Evolutionary conservation across 2,329 filamentous ascomycete species (phyloP).

Genomic region (Nemania sp.): DNA sequence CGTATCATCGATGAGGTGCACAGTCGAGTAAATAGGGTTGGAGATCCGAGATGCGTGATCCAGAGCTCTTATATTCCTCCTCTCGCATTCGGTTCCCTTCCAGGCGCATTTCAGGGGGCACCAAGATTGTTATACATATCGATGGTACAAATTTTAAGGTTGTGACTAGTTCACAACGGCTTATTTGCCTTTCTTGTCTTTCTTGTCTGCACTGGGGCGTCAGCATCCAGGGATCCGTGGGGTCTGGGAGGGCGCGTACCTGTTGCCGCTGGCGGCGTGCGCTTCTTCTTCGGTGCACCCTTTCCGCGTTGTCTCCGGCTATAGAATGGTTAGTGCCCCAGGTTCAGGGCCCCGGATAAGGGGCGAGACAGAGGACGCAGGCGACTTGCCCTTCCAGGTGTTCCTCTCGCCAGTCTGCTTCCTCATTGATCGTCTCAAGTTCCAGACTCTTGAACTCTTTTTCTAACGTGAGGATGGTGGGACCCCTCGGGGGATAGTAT

Average conservation of each 20-base stretch:
- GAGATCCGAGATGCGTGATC: not conserved
- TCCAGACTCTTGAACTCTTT: conserved; percentile 75
- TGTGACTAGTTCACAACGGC: not conserved
- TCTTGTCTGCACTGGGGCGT: conserved; percentile 9
- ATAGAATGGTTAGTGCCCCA: conserved; percentile 39
- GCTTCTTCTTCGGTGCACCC: conserved; percentile 87
- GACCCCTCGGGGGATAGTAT: conserved; percentile 81
- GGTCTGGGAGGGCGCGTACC: conserved; percentile 23
- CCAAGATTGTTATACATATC: conserved; percentile 18
- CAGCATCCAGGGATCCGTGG: not conserved
- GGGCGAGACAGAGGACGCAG: not conserved
- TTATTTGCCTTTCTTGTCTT: conserved; percentile 18
- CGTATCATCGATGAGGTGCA: not conserved
- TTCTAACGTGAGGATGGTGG: conserved; percentile 66
- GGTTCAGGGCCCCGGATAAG: not conserved
- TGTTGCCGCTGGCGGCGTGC: conserved; percentile 50
- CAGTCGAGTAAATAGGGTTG: not conserved
- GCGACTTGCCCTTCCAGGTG: conserved; percentile 66
- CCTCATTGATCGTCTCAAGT: conserved; percentile 72
- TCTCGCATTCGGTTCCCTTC: not conserved
- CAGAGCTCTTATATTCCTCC: not conserved
- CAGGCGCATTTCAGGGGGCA: conserved; percentile 5
- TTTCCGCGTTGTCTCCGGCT: conserved; percentile 82
- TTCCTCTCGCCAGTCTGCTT: conserved; percentile 79
- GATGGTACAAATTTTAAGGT: conserved; percentile 16